Evolutionary conservation across 768 basidiomycete genomes (phyloP).

Genomic region (Candolleomyces aberdarensis): DNA sequence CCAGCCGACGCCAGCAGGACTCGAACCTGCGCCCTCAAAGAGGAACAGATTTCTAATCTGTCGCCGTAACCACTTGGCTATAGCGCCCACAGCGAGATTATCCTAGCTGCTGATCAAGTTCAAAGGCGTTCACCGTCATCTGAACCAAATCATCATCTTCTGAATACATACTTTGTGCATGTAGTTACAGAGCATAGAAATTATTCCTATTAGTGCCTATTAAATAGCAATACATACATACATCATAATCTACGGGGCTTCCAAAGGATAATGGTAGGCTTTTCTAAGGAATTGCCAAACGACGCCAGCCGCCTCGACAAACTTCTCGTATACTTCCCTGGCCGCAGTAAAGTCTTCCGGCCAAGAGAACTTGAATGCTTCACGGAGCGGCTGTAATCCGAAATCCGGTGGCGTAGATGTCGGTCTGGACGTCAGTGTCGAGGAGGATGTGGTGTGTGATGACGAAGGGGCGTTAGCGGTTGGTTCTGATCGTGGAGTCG

Average conservation of each 20-base stretch:
- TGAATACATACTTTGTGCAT: too few species aligned
- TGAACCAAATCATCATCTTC: too few species aligned
- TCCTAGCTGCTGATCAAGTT: neutral
- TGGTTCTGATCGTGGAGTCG: too few species aligned
- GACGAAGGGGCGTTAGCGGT: neutral
- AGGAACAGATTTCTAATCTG: slow-evolving; percentile 73
- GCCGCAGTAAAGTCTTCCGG: slow-evolving; percentile 18
- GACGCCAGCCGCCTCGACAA: slow-evolving; percentile 36
- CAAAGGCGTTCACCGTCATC: neutral
- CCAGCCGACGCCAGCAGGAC: slow-evolving; percentile 11
- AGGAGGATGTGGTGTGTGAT: neutral
- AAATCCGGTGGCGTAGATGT: neutral
- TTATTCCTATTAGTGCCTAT: too few species aligned
- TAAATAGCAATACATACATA: neutral
- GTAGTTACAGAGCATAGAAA: too few species aligned
- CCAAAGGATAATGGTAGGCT: slow-evolving; percentile 56
- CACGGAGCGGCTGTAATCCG: neutral
- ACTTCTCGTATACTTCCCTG: slow-evolving; percentile 26
- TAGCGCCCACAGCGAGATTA: slow-evolving; percentile 44
- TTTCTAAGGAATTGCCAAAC: slow-evolving; percentile 48
- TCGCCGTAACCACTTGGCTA: slow-evolving; percentile 81
- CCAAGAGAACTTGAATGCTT: slow-evolving; percentile 24
- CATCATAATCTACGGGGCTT: slow-evolving; percentile 36
- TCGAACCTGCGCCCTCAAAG: slow-evolving; percentile 52
- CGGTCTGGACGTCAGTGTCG: neutral